These are phyloP conservation scores for Hypoxylon sp. DNA, from an alignment of 2,329 filamentous ascomycete species.

Conservation along the genomic window DNA sequence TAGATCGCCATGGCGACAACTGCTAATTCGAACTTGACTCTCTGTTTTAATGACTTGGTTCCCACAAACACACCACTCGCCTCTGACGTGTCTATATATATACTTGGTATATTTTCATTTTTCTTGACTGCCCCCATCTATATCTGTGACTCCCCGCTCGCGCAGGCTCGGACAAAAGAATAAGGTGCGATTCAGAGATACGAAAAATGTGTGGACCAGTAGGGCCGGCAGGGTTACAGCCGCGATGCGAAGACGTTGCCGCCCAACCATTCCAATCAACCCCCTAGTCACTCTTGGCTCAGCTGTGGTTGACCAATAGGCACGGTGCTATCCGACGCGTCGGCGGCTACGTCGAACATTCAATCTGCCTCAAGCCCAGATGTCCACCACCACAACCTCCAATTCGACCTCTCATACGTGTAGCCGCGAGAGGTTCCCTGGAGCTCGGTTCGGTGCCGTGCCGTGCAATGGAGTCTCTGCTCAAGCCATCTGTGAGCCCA, in stretches of 20 bases:
- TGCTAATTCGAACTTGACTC: background rate
- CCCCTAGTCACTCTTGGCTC: constrained; percentile 35
- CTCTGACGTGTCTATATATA: no score
- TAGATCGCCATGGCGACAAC: background rate
- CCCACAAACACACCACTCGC: no score
- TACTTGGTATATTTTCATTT: background rate
- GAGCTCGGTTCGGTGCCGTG: constrained; percentile 23
- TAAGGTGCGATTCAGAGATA: constrained; percentile 18
- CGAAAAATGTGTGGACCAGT: constrained; percentile 32
- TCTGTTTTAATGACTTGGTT: background rate
- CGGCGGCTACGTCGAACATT: constrained; percentile 46
- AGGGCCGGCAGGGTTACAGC: constrained; percentile 38
- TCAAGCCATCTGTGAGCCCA: background rate
- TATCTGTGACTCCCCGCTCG: constrained; percentile 5
- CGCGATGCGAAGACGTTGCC: constrained; percentile 41
- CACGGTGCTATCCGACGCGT: constrained; percentile 15
- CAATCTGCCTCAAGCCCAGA: constrained; percentile 39
- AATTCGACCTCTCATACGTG: constrained; percentile 40
- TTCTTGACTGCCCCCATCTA: background rate
- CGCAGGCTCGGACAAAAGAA: constrained; percentile 10
- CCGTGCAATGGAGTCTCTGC: constrained; percentile 14
- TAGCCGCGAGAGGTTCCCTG: constrained; percentile 33
- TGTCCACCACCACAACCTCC: constrained; percentile 40
- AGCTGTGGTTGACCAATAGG: constrained; percentile 36
- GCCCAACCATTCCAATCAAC: constrained; percentile 43